Base-by-base conservation (phyloP, 345 rosid species). In the Stellera chamaejasme region DNA sequence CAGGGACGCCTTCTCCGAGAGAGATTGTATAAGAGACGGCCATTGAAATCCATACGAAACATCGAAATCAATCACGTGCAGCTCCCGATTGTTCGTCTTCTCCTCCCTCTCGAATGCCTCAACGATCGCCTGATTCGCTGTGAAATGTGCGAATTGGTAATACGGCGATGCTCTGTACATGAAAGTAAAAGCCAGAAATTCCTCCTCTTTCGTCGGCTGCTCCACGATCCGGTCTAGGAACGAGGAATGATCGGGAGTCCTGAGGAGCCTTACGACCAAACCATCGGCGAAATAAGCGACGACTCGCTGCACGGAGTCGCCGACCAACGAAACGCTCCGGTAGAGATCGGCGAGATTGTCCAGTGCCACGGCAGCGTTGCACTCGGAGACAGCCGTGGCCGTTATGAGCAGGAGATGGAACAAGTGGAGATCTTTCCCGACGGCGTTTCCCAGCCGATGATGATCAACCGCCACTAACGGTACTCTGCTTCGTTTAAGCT, bases 71-170 rank as follows among this genome's bases (percentile, higher is more conserved):
- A 84, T 54, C 4, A 84, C 76, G 28, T 84, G 91, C 41, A 84
- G 65, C 9, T 80, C 73, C 2, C 71, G 58, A 62, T 50, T 78
- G 54, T 73, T 75, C 6, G 5, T 49, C 4, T 65, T 65, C 53
- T 64, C 73, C 56, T 84, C 82, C 39, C 57, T 74, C 66, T 84
- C 85, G 16, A 77, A 81, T 0, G 70, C 82, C 62, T 84, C 91
- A 6, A 84, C 41, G 2, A 84, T 81, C 3, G 72, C 73, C 61
- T 81, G 87, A 51, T 84, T 84, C 1, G 85, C 87, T 1, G 87
- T 81, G 83, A 84, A 84, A 70, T 84, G 91, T 11, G 87, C 91
- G 19, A 84, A 75, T 15, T 84, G 91, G 65, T 75, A 81, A 48
- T 54, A 84, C 0, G 91, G 91, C 4, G 91, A 84, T 5, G 70